A percentile compares a stretch with the other conserved stretches of the same genome.
phyloP scores from a whole-genome alignment of 2,329 filamentous ascomycete genomes.

The Claviceps sp. region DNA sequence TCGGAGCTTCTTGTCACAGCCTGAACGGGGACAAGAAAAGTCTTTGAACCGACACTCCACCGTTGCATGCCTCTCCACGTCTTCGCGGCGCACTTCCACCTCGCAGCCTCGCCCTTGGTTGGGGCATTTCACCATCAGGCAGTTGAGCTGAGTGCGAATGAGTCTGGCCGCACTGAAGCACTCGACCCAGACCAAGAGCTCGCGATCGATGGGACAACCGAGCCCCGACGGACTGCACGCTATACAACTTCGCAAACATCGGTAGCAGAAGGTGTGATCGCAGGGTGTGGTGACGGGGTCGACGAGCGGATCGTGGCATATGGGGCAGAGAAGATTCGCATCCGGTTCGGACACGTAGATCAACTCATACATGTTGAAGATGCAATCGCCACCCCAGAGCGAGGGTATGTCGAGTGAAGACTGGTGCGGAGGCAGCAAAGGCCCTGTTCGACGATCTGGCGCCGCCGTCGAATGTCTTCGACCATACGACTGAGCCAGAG shows the following conservation, averaged over 20 bases:
- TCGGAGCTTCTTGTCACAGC: slow-evolving; percentile 37
- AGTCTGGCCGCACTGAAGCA: slow-evolving; percentile 31
- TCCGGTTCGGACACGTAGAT: slow-evolving; percentile 30
- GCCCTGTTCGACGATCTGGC: slow-evolving; percentile 20
- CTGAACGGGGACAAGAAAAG: slow-evolving; percentile 40
- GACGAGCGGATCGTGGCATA: slow-evolving; percentile 48
- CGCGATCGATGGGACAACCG: slow-evolving; percentile 46
- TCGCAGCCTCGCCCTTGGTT: slow-evolving; percentile 37
- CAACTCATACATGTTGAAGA: slow-evolving; percentile 33
- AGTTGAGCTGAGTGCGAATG: slow-evolving; percentile 47
- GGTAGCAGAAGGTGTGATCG: slow-evolving; percentile 51
- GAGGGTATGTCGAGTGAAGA: slow-evolving; percentile 26
- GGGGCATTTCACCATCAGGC: slow-evolving; percentile 44
- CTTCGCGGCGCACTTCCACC: slow-evolving; percentile 35
- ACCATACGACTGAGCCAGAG: slow-evolving; percentile 6
- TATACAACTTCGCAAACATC: slow-evolving; percentile 35
- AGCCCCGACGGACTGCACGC: slow-evolving; percentile 25
- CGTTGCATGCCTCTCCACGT: slow-evolving; percentile 41
- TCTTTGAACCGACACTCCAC: slow-evolving; percentile 42
- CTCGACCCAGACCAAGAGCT: slow-evolving; percentile 24
- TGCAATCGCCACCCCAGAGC: slow-evolving; percentile 22
- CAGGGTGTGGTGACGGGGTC: slow-evolving; percentile 48
- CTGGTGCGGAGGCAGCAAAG: slow-evolving; percentile 21
- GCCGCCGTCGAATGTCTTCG: slow-evolving; percentile 11
- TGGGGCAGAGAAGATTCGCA: slow-evolving; percentile 36